phyloP scores from a whole-genome alignment of 1,284 basidiomycete species.

The Ganoderma lingzhi region DNA sequence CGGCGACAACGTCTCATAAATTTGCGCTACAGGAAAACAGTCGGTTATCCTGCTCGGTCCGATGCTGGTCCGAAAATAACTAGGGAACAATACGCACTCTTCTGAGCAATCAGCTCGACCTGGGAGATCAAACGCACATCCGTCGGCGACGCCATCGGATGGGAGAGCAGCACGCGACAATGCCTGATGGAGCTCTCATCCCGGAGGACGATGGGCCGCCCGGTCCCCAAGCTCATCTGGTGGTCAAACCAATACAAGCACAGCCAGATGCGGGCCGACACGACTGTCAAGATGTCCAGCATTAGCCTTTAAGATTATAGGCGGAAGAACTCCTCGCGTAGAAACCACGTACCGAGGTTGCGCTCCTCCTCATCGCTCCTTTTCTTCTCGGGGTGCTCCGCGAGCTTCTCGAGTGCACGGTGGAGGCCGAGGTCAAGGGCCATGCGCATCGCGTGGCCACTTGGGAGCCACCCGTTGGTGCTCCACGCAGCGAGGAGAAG shows the following conservation, averaged over 20 bases:
- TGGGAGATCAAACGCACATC: conserved; percentile 89
- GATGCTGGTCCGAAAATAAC: background rate
- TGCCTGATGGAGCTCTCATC: conserved; percentile 89
- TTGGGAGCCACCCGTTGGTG: conserved; percentile 93
- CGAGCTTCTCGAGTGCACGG: conserved; percentile 90
- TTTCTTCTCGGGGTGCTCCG: conserved; percentile 69
- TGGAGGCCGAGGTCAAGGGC: conserved; percentile 93
- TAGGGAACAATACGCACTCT: conserved; percentile 61
- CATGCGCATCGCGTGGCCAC: conserved; percentile 94
- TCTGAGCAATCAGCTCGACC: conserved; percentile 91
- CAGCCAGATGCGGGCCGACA: conserved; percentile 93
- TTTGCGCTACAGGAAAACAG: conserved; percentile 70
- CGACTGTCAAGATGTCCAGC: conserved; percentile 58
- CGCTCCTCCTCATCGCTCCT: conserved; percentile 85
- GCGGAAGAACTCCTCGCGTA: background rate
- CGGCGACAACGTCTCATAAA: conserved; percentile 88
- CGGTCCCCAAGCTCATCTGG: conserved; percentile 91
- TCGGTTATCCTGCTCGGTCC: conserved; percentile 16
- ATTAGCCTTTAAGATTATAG: background rate
- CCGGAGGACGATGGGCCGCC: conserved; percentile 87
- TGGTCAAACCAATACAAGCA: conserved; percentile 95
- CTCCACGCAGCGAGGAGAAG: conserved; percentile 91
- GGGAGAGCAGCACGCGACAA: conserved; percentile 81
- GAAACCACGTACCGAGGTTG: conserved; percentile 69
- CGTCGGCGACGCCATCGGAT: conserved; percentile 88